These are phyloP conservation scores for Hysterangium stoloniferum DNA, from an alignment of 768 basidiomycete genomes.

Conservation along the genomic window DNA sequence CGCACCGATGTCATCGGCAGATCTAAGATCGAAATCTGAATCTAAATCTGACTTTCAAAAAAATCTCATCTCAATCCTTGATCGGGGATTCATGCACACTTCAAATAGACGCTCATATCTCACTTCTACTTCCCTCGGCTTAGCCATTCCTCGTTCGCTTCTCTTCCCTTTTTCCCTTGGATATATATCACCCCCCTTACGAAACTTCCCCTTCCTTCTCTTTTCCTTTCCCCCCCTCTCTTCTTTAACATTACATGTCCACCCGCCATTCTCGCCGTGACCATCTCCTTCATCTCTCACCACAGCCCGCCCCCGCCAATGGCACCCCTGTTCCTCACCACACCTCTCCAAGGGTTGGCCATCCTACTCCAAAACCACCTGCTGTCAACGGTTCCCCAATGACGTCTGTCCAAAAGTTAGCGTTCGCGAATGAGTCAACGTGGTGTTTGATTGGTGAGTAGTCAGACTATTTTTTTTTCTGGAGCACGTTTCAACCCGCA, in stretches of 20 bases:
- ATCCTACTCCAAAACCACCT: constrained; percentile 27
- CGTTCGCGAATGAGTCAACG: constrained; percentile 85
- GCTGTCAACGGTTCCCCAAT: constrained; percentile 34
- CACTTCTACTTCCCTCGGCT: constrained; percentile 43
- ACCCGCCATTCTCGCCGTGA: constrained; percentile 34
- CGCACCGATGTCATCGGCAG: not conserved
- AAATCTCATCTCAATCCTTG: too few species aligned
- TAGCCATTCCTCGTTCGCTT: constrained; percentile 37
- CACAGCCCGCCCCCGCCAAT: not conserved
- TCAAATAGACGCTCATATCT: not conserved
- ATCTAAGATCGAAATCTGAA: too few species aligned
- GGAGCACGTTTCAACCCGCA: not conserved
- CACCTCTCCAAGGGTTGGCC: constrained; percentile 21
- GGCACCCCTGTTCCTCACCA: not conserved
- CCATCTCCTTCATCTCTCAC: not conserved
- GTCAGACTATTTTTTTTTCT: not conserved
- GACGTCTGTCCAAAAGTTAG: constrained; percentile 65
- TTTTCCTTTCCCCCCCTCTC: constrained; percentile 25
- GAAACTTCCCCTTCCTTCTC: constrained; percentile 16
- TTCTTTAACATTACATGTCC: constrained; percentile 39
- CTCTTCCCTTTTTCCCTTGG: constrained; percentile 37
- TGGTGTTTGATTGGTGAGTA: constrained; percentile 85
- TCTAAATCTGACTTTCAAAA: too few species aligned
- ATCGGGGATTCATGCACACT: not conserved
- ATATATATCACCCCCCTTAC: constrained; percentile 18